Percentiles rank a stretch among this genome's conserved stretches.
phyloP scores from a whole-genome alignment of 306 rosid genomes.

The Acmispon strigosus region DNA sequence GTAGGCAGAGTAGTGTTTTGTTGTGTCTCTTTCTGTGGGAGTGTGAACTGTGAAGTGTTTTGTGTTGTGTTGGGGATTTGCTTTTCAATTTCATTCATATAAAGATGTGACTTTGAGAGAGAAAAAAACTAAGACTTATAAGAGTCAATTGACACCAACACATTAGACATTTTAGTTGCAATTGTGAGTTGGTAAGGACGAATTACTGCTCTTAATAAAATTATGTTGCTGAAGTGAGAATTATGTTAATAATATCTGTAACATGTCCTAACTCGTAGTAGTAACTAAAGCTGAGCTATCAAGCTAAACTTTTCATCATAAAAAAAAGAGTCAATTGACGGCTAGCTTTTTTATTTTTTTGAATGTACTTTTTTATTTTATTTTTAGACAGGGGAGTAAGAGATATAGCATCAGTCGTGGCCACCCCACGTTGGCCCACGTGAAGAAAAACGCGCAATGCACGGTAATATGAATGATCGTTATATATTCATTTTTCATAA shows the following conservation, averaged over 20 bases:
- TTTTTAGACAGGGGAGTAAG: neutral
- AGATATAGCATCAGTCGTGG: neutral
- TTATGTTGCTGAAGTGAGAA: no score
- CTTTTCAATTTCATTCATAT: neutral
- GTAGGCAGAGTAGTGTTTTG: neutral
- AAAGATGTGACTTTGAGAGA: conserved; percentile 24
- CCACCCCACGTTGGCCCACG: conserved; percentile 52
- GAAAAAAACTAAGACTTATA: neutral
- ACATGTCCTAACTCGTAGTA: no score
- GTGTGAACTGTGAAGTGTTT: neutral
- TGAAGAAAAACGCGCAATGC: conserved; percentile 33
- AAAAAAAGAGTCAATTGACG: conserved; percentile 28
- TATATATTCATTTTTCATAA: neutral
- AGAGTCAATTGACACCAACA: conserved; percentile 28
- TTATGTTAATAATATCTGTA: no score
- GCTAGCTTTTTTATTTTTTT: neutral
- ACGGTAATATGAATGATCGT: neutral
- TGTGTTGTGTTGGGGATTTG: neutral
- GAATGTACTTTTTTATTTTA: neutral
- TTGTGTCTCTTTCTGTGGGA: conserved; percentile 1
- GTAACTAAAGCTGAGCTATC: no score
- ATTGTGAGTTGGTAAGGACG: no score
- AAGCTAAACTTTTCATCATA: no score
- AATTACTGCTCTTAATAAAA: no score
- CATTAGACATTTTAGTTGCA: no score